These are phyloP conservation scores for Verticillium longisporum DNA, from an alignment of 2,329 filamentous ascomycete genomes.

Conservation along the genomic window DNA sequence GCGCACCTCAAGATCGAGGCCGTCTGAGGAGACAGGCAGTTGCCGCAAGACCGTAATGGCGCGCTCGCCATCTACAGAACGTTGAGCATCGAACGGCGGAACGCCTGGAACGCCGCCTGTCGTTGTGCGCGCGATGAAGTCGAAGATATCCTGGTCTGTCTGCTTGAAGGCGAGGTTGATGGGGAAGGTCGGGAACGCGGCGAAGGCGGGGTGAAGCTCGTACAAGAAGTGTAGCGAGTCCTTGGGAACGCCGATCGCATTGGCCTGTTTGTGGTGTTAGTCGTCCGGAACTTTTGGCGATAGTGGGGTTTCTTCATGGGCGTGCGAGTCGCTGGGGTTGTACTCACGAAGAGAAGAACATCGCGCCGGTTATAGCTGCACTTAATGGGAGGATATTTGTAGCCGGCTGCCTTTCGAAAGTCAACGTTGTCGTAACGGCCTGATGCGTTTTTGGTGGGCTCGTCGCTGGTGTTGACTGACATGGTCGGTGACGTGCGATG, in stretches of 20 bases:
- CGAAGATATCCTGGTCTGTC: constrained; percentile 35
- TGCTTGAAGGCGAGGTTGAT: constrained; percentile 38
- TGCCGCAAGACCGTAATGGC: constrained; percentile 28
- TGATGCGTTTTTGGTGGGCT: constrained; percentile 25
- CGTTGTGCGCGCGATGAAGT: constrained; percentile 29
- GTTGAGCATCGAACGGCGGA: constrained; percentile 31
- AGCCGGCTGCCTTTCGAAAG: constrained; percentile 29
- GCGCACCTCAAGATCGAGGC: constrained; percentile 29
- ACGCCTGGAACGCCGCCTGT: constrained; percentile 26
- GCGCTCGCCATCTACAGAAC: constrained; percentile 33
- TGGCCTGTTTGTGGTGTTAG: constrained; percentile 17
- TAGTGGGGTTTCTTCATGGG: background rate
- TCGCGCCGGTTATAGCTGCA: constrained; percentile 35
- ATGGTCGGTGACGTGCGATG: background rate
- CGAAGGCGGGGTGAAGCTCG: constrained; percentile 35
- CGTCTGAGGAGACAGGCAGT: constrained; percentile 26
- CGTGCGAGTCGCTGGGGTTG: background rate
- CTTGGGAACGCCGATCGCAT: constrained; percentile 27
- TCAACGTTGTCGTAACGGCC: constrained; percentile 34
- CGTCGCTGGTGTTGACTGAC: constrained; percentile 13
- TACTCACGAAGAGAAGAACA: constrained; percentile 29
- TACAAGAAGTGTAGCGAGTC: constrained; percentile 36
- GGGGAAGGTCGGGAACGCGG: constrained; percentile 38
- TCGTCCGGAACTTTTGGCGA: background rate
- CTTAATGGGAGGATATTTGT: constrained; percentile 27